phyloP scores from a whole-genome alignment of 345 rosid genomes.

The Abelmoschus esculentus region DNA sequence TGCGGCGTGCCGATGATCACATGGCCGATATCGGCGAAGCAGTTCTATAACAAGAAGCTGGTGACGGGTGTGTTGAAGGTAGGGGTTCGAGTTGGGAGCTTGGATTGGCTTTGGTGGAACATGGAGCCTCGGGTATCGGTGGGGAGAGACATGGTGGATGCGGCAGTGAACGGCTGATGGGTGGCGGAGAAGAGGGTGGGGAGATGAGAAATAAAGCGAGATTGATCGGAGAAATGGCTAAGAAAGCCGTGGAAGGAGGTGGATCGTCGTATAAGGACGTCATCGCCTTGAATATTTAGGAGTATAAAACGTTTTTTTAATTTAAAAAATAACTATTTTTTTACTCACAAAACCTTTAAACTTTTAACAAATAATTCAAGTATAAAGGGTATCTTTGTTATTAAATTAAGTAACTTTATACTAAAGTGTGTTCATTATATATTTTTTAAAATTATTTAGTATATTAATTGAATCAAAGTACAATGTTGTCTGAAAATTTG shows the following conservation, averaged over 20 bases:
- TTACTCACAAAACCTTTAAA: no score
- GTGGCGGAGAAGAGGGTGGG: conserved; percentile 21
- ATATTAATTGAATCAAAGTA: neutral
- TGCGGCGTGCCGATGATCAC: conserved; percentile 40
- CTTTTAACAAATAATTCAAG: neutral
- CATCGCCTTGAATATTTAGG: conserved; percentile 6
- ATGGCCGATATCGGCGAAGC: conserved; percentile 37
- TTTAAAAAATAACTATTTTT: no score
- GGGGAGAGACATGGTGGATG: conserved; percentile 27
- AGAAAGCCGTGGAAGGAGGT: conserved; percentile 36
- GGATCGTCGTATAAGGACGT: conserved; percentile 36
- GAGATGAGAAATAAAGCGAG: conserved; percentile 31
- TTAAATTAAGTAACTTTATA: neutral
- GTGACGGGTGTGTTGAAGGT: conserved; percentile 25
- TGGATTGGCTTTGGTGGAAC: conserved; percentile 25
- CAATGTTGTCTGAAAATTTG: neutral
- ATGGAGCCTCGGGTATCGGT: conserved; percentile 20
- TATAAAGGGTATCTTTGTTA: neutral
- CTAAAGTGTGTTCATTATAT: neutral
- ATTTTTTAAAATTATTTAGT: neutral
- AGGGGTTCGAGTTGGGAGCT: conserved; percentile 39
- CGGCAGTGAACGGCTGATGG: conserved; percentile 30
- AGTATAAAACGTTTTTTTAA: no score
- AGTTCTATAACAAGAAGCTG: conserved; percentile 40
- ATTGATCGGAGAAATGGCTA: conserved; percentile 29